These are phyloP conservation scores for Nannochloropsis gaditana DNA, from an alignment of 108 stramenopile genomes.

Conservation along the genomic window DNA sequence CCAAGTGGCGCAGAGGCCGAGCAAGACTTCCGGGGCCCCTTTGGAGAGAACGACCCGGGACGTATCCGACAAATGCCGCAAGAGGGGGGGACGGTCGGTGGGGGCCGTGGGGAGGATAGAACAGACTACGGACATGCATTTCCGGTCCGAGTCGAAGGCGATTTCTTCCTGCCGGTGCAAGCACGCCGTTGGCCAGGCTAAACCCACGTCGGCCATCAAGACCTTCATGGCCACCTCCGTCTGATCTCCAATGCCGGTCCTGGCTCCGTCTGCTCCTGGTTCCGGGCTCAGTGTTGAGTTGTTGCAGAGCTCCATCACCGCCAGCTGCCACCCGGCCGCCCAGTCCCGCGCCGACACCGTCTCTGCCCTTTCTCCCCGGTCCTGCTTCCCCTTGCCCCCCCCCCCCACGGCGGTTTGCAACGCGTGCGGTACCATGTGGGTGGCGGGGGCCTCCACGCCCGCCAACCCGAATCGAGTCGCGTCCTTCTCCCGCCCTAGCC, in stretches of 20 bases:
- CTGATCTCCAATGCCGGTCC: neutral
- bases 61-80: neutral
- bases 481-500: neutral
- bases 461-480: neutral
- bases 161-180: neutral
- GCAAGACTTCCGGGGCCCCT: neutral
- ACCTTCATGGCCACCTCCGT: neutral
- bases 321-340: neutral
- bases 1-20: neutral
- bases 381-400: neutral
- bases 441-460: neutral
- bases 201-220: neutral
- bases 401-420: neutral
- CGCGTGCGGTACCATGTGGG: neutral
- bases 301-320: neutral
- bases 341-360: neutral
- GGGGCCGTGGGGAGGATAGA: neutral
- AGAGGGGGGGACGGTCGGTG: neutral
- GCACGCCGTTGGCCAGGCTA: neutral
- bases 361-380: neutral
- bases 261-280: neutral
- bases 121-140: neutral
- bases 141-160: neutral
- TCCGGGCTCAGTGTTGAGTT: neutral
- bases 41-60: constrained; percentile 8